A percentile compares a stretch with the other conserved stretches of the same genome.
Evolutionary conservation across 2,329 filamentous ascomycete genomes (phyloP).

Genomic region (Diaporthe sp.): DNA sequence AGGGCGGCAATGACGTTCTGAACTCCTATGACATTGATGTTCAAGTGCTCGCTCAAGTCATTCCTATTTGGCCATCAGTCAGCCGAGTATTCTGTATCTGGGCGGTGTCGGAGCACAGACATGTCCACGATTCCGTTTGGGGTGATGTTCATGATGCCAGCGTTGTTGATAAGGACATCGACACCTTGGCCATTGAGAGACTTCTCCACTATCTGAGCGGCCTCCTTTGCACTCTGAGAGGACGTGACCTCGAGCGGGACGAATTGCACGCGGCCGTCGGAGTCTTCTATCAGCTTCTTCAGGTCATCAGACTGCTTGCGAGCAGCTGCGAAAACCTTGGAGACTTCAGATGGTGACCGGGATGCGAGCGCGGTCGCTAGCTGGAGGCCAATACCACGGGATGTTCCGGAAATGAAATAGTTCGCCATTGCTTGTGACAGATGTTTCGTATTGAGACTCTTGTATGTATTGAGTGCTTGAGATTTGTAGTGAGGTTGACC

Average conservation of each 20-base stretch:
- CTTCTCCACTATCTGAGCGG: conserved; percentile 48
- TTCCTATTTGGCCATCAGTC: conserved; percentile 54
- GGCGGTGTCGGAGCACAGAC: neutral
- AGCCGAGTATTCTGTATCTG: neutral
- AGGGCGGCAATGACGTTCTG: neutral
- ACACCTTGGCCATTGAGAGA: conserved; percentile 53
- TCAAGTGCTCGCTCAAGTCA: conserved; percentile 47
- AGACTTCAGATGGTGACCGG: neutral
- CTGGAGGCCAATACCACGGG: neutral
- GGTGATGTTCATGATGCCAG: neutral
- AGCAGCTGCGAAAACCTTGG: conserved; percentile 54
- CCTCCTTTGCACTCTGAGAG: conserved; percentile 49
- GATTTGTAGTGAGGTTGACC: neutral
- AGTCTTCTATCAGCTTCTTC: conserved; percentile 49
- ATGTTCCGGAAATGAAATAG: conserved; percentile 3
- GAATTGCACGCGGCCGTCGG: conserved; percentile 50
- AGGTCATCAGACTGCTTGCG: conserved; percentile 52
- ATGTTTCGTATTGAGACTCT: too few relatives aligned
- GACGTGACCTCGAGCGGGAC: conserved; percentile 55
- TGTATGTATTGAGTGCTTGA: neutral
- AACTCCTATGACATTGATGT: conserved; percentile 41
- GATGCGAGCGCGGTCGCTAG: neutral
- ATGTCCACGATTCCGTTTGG: neutral
- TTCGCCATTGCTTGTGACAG: neutral
- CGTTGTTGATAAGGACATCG: conserved; percentile 52